Percentiles rank a stretch among this genome's conserved stretches.
phyloP scores from a whole-genome alignment of 139 green algal genomes.

The Closterium sp. region DNA sequence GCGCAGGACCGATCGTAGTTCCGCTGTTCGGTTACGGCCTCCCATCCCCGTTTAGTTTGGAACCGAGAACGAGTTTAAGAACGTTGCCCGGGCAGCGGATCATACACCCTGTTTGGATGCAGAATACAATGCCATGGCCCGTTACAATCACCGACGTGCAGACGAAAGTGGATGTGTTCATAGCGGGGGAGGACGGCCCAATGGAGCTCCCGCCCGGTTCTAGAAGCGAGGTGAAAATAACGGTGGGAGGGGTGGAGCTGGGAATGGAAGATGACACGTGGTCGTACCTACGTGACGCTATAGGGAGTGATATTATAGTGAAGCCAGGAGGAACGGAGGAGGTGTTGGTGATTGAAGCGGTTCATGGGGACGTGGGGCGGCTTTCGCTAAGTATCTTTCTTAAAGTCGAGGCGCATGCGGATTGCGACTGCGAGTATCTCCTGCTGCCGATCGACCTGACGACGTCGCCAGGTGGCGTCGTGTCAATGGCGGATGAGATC shows the following conservation, averaged over 20 bases:
- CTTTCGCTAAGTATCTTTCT: background rate
- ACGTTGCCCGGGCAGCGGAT: background rate
- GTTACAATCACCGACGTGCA: background rate
- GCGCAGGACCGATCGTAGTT: background rate
- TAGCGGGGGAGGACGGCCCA: background rate
- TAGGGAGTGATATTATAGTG: background rate
- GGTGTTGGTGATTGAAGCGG: background rate
- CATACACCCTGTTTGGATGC: background rate
- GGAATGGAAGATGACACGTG: background rate
- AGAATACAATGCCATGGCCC: background rate
- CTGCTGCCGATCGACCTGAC: conserved; percentile 5
- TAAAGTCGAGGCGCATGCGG: background rate
- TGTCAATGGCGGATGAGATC: background rate
- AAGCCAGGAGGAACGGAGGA: background rate
- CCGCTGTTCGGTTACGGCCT: background rate
- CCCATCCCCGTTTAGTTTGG: background rate
- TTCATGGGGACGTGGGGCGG: background rate
- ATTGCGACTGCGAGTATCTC: background rate
- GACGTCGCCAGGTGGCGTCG: conserved; percentile 1
- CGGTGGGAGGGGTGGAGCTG: background rate
- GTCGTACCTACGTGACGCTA: background rate
- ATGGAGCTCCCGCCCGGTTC: background rate
- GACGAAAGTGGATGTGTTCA: background rate
- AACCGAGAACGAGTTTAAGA: background rate
- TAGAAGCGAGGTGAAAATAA: background rate